Conservation (phyloP, 306 rosid genomes). For the Acmispon strigosus region DNA sequence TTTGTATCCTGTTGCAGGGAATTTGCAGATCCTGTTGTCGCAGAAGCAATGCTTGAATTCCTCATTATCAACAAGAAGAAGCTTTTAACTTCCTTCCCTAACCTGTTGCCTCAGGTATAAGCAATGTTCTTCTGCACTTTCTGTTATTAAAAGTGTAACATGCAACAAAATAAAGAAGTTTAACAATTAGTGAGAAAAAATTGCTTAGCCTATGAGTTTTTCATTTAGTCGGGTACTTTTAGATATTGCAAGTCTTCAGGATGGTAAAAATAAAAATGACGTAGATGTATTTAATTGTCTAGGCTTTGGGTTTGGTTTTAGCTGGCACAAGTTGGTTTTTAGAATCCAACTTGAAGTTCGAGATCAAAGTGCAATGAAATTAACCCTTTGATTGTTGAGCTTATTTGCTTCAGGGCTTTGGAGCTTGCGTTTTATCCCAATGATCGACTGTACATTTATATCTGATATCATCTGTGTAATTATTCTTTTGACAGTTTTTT, state of each 20-base stretch:
- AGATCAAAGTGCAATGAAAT: background rate
- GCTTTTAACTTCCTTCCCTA: slow-evolving; percentile 62
- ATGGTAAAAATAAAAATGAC: background rate
- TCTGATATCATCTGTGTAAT: slow-evolving; percentile 23
- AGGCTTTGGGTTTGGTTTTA: background rate
- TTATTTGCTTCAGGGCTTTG: background rate
- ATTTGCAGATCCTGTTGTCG: slow-evolving; percentile 87
- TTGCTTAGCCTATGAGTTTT: background rate
- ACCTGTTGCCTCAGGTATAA: slow-evolving; percentile 83
- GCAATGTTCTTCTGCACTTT: slow-evolving; percentile 9
- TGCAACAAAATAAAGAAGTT: background rate
- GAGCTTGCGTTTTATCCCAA: background rate
- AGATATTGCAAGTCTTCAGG: background rate
- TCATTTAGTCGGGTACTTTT: background rate
- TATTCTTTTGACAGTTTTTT: slow-evolving; percentile 65
- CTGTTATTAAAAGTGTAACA: background rate
- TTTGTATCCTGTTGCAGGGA: slow-evolving; percentile 58
- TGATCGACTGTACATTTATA: background rate
- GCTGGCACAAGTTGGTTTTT: background rate
- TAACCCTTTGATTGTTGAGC: background rate
- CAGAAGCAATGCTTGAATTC: slow-evolving; percentile 79
- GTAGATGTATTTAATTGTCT: background rate
- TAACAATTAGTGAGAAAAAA: background rate
- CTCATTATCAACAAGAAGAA: slow-evolving; percentile 65
- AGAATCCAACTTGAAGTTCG: background rate